phyloP scores from a whole-genome alignment of 176 grass and related monocot genomes.

The Phragmites australis region DNA sequence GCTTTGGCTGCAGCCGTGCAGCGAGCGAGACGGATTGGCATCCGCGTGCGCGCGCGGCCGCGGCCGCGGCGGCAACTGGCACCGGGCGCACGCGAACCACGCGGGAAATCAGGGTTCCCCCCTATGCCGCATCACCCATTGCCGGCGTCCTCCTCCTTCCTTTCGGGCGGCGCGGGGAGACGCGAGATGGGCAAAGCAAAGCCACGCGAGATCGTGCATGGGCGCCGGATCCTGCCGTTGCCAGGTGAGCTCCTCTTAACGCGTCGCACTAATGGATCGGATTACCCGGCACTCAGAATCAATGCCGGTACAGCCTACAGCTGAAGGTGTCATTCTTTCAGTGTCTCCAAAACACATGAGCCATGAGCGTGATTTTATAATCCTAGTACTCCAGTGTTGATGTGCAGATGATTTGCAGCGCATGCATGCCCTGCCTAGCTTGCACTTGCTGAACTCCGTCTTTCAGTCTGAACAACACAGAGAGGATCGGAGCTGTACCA shows the following conservation, averaged over 20 bases:
- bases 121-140: no score
- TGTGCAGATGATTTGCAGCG: background rate
- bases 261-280: background rate
- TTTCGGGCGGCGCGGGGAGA: no score
- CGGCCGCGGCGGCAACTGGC: no score
- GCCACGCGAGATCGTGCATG: no score
- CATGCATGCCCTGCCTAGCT: background rate
- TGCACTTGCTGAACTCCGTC: background rate
- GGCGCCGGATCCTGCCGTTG: no score
- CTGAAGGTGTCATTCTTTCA: background rate
- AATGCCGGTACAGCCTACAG: background rate
- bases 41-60: no score
- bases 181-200: no score
- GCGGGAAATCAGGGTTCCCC: no score
- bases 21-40: no score
- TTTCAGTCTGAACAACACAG: background rate
- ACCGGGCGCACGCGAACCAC: no score
- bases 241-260: background rate
- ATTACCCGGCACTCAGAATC: background rate
- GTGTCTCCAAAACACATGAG: background rate
- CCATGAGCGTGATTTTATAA: background rate
- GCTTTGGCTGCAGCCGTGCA: no score
- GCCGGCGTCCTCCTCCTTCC: no score
- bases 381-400: background rate
- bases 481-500: background rate